phyloP scores from a whole-genome alignment of 176 grass and related monocot genomes.

The Rhipidocladum racemiflorum region DNA sequence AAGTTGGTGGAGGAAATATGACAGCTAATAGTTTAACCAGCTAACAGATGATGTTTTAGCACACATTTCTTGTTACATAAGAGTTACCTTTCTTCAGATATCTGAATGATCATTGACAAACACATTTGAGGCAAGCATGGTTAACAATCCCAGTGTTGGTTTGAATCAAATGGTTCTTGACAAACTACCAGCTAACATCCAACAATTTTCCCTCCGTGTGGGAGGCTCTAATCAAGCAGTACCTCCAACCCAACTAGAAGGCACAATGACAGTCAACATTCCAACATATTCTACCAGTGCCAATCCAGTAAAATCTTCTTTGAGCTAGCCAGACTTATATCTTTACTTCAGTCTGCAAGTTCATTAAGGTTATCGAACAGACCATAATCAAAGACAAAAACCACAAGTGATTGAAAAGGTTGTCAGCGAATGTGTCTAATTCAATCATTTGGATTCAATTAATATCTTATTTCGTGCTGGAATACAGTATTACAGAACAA shows the following conservation, averaged over 20 bases:
- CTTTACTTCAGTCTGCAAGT: not conserved
- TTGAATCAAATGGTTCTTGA: no score
- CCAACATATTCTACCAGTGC: not conserved
- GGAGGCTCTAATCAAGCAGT: not conserved
- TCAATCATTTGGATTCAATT: not conserved
- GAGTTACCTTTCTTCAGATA: no score
- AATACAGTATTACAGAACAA: not conserved
- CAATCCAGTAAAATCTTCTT: not conserved
- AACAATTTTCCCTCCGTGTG: no score
- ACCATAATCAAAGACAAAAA: not conserved
- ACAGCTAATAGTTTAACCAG: no score
- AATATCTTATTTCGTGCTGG: not conserved
- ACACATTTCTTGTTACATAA: no score
- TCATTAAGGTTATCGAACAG: not conserved
- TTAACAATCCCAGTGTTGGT: no score
- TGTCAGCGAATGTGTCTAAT: not conserved
- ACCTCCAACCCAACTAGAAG: not conserved
- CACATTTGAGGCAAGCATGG: no score
- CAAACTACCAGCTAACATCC: no score
- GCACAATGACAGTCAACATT: not conserved
- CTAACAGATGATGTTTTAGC: no score
- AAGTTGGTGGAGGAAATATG: no score
- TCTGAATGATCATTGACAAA: no score
- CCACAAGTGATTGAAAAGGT: not conserved
- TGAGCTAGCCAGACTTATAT: not conserved